Percentiles rank a stretch among this genome's conserved stretches.
Evolutionary conservation across 352 stramenopile genomes (phyloP).

Genomic region (Elongisporangium undulatum): DNA sequence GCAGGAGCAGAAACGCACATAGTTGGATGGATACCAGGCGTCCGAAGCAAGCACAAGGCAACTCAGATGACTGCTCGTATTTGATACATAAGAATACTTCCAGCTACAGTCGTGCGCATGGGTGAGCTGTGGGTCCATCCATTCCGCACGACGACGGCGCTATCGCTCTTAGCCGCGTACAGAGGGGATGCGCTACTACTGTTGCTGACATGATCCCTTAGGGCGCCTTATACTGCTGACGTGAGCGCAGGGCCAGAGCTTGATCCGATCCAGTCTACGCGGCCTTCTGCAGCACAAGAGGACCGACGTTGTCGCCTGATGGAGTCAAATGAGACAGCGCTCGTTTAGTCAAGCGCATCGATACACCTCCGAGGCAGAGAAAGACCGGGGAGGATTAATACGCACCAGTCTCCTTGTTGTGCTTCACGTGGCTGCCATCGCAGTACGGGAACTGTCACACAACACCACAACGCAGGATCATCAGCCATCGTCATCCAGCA

Average conservation of each 20-base stretch:
- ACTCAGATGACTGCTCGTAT: not conserved
- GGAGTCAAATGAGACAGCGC: not conserved
- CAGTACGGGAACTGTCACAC: slow-evolving; percentile 62
- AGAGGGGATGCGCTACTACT: not conserved
- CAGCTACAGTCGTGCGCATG: not conserved
- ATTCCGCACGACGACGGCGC: too few species aligned
- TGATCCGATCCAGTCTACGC: not conserved
- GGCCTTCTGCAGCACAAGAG: slow-evolving; percentile 64
- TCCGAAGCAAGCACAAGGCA: not conserved
- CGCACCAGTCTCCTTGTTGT: slow-evolving; percentile 78
- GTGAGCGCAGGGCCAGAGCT: not conserved
- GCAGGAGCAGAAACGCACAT: not conserved
- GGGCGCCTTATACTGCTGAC: not conserved
- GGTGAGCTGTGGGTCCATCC: too few species aligned
- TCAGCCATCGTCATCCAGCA: not conserved
- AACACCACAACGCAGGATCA: not conserved
- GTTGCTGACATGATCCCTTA: not conserved
- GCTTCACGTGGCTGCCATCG: slow-evolving; percentile 75
- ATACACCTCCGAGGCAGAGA: not conserved
- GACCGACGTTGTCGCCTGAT: slow-evolving; percentile 65
- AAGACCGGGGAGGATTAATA: slow-evolving; percentile 3
- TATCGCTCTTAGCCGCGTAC: too few species aligned
- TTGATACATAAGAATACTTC: slow-evolving; percentile 1
- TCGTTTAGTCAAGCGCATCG: not conserved
- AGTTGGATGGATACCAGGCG: not conserved